Base-by-base conservation (phyloP, 2,329 filamentous ascomycete genomes). In the Apiospora malaysiana region DNA sequence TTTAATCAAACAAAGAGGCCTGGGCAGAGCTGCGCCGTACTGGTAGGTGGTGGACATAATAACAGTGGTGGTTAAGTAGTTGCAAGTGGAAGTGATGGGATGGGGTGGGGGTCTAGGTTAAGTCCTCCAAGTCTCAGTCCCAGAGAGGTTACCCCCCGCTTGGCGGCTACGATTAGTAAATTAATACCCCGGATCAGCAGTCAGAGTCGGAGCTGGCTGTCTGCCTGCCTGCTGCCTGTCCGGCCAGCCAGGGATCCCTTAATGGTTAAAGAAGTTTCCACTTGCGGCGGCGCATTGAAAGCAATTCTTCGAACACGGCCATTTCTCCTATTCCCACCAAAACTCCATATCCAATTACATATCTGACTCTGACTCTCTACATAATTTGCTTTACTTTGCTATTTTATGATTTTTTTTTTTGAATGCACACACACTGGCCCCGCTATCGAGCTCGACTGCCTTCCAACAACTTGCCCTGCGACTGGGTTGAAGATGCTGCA, bases 401-500 rank as follows among this genome's bases (percentile, higher is more conserved):
- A 9, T 21, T 59, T 2, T 45, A 14, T 45, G n/a, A n/a, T n/a
- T n/a, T n/a, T n/a, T 43, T 43, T 12, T 18, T 46, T 63, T 40
- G 32, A 37, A 63, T 12, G 21, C 14, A 59, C 27, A n/a, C 51
- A 51, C 23, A 56, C 49, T 18, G 49, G 49, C 49, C 49, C 6
- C 21, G 51, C 16, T 16, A 56, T 59, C 25, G 51, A 37, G 51
- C 51, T 59, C 51, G 51, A 37, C 16, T 59, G 32, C 27, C 27
- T 32, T 37, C 14, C 10, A 40, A 32, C 32, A 32, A 32, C 2
- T 21, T 40, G 37, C 56, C 56, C 56, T 63, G 56, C 32, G 37
- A 43, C 43, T 46, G 66, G 66, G 46, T 47, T 43, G 67, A 72
- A 72, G 63, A 72, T 72, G 71, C 71, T 69, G 43, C 51, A 70